phyloP scores from a whole-genome alignment of 371 early-diverging fungal species.

The Mortierella sp. region DNA sequence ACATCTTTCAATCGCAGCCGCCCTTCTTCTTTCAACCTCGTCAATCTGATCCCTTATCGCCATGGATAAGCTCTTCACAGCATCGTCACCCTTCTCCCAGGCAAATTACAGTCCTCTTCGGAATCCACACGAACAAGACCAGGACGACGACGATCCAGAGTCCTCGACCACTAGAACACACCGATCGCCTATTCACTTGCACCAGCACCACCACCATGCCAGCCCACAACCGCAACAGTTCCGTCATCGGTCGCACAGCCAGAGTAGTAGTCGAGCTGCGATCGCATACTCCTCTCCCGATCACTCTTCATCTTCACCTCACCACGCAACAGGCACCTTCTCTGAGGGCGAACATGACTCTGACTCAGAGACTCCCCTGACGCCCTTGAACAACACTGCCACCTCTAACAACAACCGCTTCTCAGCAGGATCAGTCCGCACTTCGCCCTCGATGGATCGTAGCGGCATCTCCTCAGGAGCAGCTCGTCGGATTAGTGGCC shows the following conservation, averaged over 20 bases:
- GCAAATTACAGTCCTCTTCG: constrained; percentile 42
- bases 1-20: neutral
- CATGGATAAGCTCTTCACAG: constrained; percentile 42
- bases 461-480: constrained; percentile 1
- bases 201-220: neutral
- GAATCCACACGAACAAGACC: constrained; percentile 22
- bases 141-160: constrained; percentile 40
- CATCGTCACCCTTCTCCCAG: constrained; percentile 40
- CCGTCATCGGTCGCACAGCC: constrained; percentile 38
- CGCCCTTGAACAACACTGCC: constrained; percentile 7
- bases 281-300: constrained; percentile 6
- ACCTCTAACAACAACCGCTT: constrained; percentile 1
- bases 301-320: constrained; percentile 1
- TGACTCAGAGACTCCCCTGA: neutral
- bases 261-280: constrained; percentile 32
- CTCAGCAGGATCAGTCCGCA: constrained; percentile 3
- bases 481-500: constrained; percentile 3
- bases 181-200: constrained; percentile 4
- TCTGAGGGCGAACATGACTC: constrained; percentile 29
- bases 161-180: constrained; percentile 1
- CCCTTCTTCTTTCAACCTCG: neutral
- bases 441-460: neutral
- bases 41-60: neutral
- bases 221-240: constrained; percentile 16
- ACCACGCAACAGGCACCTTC: constrained; percentile 12